A percentile compares a stretch with the other conserved stretches of the same genome.
phyloP scores from a whole-genome alignment of 805 yeast species.

The Wickerhamiella allomyrinae region DNA sequence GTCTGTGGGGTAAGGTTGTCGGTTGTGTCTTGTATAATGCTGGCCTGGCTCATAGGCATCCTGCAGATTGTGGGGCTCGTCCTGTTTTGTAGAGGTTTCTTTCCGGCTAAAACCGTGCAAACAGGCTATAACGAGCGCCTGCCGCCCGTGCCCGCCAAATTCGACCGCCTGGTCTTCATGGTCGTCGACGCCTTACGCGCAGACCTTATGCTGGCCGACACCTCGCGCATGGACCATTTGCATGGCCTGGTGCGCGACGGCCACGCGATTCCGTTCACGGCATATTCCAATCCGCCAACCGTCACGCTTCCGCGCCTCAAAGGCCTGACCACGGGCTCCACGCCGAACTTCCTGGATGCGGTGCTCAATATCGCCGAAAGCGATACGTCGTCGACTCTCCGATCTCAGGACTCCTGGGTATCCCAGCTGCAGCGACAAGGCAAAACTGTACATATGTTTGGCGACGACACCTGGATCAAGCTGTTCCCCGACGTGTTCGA shows the following conservation, averaged over 20 bases:
- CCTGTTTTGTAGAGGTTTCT: slow-evolving; percentile 68
- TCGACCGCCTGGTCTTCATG: slow-evolving; percentile 59
- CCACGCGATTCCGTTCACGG: slow-evolving; percentile 75
- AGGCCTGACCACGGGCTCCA: slow-evolving; percentile 62
- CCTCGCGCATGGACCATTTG: slow-evolving; percentile 51
- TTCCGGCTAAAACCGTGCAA: slow-evolving; percentile 73
- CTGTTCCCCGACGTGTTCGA: slow-evolving; percentile 62
- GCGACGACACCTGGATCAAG: slow-evolving; percentile 97
- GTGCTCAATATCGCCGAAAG: slow-evolving; percentile 87
- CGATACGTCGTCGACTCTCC: slow-evolving; percentile 54
- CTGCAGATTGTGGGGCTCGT: slow-evolving; percentile 41
- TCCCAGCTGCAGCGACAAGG: slow-evolving; percentile 38
- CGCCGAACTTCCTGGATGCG: slow-evolving; percentile 90
- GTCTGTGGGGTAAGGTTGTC: too few relatives aligned
- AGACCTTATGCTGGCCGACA: slow-evolving; percentile 61
- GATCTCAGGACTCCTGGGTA: slow-evolving; percentile 78
- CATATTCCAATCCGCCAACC: slow-evolving; percentile 88
- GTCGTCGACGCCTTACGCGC: slow-evolving; percentile 88
- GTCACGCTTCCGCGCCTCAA: slow-evolving; percentile 89
- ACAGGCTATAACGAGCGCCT: slow-evolving; percentile 32
- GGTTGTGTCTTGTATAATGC: too few relatives aligned
- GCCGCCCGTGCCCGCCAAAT: slow-evolving; percentile 29
- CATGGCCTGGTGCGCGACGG: slow-evolving; percentile 54
- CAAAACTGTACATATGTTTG: slow-evolving; percentile 62
- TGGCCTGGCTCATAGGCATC: slow-evolving; percentile 9